Base-by-base conservation (phyloP, 257 asterid species). In the Hygrophila difformis region DNA sequence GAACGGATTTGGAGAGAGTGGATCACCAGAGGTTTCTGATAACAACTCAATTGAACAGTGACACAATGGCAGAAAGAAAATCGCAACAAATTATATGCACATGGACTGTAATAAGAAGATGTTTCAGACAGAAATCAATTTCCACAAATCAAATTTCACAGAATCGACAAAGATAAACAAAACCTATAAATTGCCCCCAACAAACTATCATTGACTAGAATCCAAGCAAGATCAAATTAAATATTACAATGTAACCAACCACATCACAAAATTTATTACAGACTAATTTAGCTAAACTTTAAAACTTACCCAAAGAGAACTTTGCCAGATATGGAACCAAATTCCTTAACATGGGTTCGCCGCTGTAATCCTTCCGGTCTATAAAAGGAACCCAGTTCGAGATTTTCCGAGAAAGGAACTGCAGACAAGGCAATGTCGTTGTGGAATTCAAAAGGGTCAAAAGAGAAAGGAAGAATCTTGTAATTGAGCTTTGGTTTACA, bases 311-410 rank as follows among this genome's bases (percentile, higher is more conserved):
- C 10, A 61, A 40, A 59, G 62, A 63, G 15, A 61, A 53, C 56
- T 70, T 48, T 19, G 67, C 34, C 18, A 57, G 43, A 18, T 46
- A 50, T 39, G 70, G 61, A 51, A 61, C 49, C 21, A 42, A 60
- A 64, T 14, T 49, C 39, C 75, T 64, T 9, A 71, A 66, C 82
- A 73, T 75, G 62, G 63, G 56, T 29, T 72, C 66, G 53, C 41
- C 18, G 68, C 41, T 37, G 41, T 38, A 53, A 46, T 39, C 52
- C 71, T 72, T 57, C 53, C 43, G 44, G 21, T 47, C 38, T 48
- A 65, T 37, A 51, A 24, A 22, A 53, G 46, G 20, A 8, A 44
- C 41, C 44, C 12, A 29, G 60, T 39, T 42, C 41, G 44, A 9
- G 19, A 13, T 12, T 15, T 50, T 21, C 29, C 24, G 13, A 19